Evolutionary conservation across 192 early-diverging fungal species (phyloP), one percentile per base, ranked within the genome.

Genomic region (Linnemannia zychae): DNA sequence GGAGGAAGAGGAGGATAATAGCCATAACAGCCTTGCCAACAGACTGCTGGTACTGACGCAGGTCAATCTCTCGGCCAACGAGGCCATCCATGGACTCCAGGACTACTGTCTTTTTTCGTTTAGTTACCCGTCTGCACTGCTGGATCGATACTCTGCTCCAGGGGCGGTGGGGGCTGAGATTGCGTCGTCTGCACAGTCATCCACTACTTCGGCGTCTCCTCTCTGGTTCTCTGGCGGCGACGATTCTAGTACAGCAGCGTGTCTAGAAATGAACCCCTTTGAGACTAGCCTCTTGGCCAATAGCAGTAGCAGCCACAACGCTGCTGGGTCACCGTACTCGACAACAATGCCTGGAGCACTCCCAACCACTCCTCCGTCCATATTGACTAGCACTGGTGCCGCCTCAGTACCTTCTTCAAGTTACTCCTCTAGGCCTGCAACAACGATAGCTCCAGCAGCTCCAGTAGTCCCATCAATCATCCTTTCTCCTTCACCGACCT

Each of bases 11-110:
- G 66, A 60, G 3, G 72, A 81, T 65, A 67, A 52, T 40, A 76
- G 81, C 28, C 76, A 76, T 4, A 84, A 84, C n/a, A 74, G 76
- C 37, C 81, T 84, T 33, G 81, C 81, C 2, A 76, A 84, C 49
- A 76, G 72, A 65, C 31, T 47, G 0, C 40, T 84, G 44, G 67
- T 78, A 2, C 66, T 84, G 22, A 84, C 81, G 17, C 28, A 53
- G 20, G 50, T 84, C 2, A 67, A 78, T 1, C 66, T 84, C 2
- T 71, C 73, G 7, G 76, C 81, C n/a, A 84, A 33, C 44, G 47
- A 47, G 13, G 40, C 12, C 2, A 28, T 84, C 37, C 24, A 74
- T 1, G 81, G 76, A 46, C 49, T 84, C 5, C 17, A 15, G 2
- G 71, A 75, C n/a, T 67, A 74, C 46, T 69, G 60, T 24, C 28